These are phyloP conservation scores for Diaporthe vexans DNA, from an alignment of 2,329 filamentous ascomycete species.

Conservation along the genomic window DNA sequence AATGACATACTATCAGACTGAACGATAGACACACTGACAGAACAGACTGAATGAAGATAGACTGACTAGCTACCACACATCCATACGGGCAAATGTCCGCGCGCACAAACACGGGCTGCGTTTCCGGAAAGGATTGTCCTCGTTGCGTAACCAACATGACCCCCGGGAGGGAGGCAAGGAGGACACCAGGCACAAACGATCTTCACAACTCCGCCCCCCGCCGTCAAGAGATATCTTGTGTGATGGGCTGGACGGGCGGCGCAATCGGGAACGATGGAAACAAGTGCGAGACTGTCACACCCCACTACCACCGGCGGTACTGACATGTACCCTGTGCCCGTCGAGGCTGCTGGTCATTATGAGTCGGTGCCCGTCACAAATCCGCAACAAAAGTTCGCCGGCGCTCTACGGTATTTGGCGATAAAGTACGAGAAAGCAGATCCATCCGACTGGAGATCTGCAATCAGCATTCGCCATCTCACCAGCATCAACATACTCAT, in stretches of 20 bases:
- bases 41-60: background rate
- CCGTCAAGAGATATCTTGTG: slow-evolving; percentile 15
- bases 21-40: too few relatives aligned
- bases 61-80: background rate
- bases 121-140: slow-evolving; percentile 33
- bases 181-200: slow-evolving; percentile 1
- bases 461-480: background rate
- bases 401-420: background rate
- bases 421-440: slow-evolving; percentile 8
- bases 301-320: background rate
- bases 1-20: background rate
- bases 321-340: background rate
- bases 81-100: background rate
- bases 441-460: background rate
- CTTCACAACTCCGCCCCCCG: slow-evolving; percentile 4
- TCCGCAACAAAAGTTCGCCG: slow-evolving; percentile 16
- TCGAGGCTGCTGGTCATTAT: background rate
- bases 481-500: background rate
- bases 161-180: background rate
- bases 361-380: slow-evolving; percentile 5
- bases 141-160: background rate
- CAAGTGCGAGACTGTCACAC: slow-evolving; percentile 31
- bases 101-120: slow-evolving; percentile 32
- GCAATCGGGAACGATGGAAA: slow-evolving; percentile 36
- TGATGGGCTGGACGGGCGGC: slow-evolving; percentile 21